phyloP scores from a whole-genome alignment of 148 eudicot species.

The Silene uniflora region DNA sequence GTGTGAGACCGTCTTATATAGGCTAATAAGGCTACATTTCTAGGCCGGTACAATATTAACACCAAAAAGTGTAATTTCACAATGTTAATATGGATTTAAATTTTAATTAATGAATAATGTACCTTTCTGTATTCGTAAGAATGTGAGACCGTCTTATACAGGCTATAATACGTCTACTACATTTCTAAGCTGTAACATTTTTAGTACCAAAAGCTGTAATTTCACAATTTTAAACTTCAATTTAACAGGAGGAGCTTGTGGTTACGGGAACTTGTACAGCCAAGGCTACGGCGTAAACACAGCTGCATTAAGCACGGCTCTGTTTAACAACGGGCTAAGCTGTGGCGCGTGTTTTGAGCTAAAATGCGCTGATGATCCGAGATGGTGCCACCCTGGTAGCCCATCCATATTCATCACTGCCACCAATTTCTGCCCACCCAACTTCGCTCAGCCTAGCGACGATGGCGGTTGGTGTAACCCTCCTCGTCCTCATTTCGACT shows the following conservation, averaged over 20 bases:
- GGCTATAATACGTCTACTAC: too few species aligned
- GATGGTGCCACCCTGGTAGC: conserved; percentile 82
- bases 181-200: too few species aligned
- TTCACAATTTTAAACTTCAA: too few species aligned
- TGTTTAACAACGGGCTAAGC: conserved; percentile 78
- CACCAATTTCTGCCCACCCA: conserved; percentile 88
- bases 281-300: conserved; percentile 89
- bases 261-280: conserved; percentile 76
- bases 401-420: conserved; percentile 79
- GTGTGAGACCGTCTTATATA: too few species aligned
- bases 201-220: too few species aligned
- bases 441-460: conserved; percentile 66
- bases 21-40: too few species aligned
- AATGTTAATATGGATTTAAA: too few species aligned
- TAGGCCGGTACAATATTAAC: too few species aligned
- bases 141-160: too few species aligned
- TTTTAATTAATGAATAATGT: too few species aligned
- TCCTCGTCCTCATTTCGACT: conserved; percentile 81
- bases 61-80: too few species aligned
- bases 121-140: too few species aligned
- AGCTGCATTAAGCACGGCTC: conserved; percentile 82
- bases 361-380: conserved; percentile 64
- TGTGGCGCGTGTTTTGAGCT: conserved; percentile 87
- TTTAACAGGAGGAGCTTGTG: conserved; percentile 73
- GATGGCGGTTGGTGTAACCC: conserved; percentile 98